These are phyloP conservation scores for Purshia tridentata DNA, from an alignment of 306 rosid genomes.

Conservation along the genomic window DNA sequence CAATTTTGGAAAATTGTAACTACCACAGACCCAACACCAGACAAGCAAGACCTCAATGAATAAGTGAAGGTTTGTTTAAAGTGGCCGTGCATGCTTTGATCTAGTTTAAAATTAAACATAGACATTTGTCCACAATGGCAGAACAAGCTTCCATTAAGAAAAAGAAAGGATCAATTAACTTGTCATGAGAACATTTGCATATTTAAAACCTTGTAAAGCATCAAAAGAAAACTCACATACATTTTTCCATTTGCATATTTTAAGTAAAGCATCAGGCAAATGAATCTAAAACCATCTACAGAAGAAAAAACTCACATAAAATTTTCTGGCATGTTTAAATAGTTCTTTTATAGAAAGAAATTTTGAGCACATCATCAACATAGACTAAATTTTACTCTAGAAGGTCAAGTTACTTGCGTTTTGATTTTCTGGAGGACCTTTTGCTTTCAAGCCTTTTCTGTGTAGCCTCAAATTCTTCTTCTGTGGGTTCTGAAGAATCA, in stretches of 20 bases:
- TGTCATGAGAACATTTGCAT: too few species aligned
- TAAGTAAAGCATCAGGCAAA: background rate
- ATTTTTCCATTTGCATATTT: background rate
- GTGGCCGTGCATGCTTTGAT: too few species aligned
- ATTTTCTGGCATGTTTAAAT: background rate
- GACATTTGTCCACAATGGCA: too few species aligned
- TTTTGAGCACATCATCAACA: background rate
- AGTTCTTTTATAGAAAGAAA: background rate
- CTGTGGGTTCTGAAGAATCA: conserved; percentile 62
- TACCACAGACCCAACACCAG: too few species aligned
- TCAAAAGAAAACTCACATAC: too few species aligned
- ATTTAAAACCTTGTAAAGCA: too few species aligned
- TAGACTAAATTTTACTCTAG: background rate
- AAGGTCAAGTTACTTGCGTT: conserved; percentile 45
- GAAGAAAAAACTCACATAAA: background rate
- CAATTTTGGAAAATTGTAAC: too few species aligned
- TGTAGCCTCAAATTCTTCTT: conserved; percentile 81
- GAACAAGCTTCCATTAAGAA: too few species aligned
- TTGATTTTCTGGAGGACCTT: conserved; percentile 57
- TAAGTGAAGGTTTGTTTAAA: too few species aligned
- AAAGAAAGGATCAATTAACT: too few species aligned
- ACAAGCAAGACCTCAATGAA: too few species aligned
- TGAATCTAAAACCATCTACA: background rate
- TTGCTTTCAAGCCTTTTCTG: conserved; percentile 67
- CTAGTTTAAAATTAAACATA: too few species aligned